A percentile compares a stretch with the other conserved stretches of the same genome.
Evolutionary conservation across 169 alveolate genomes (phyloP).

Genomic region (Plasmodium gallinaceum): DNA sequence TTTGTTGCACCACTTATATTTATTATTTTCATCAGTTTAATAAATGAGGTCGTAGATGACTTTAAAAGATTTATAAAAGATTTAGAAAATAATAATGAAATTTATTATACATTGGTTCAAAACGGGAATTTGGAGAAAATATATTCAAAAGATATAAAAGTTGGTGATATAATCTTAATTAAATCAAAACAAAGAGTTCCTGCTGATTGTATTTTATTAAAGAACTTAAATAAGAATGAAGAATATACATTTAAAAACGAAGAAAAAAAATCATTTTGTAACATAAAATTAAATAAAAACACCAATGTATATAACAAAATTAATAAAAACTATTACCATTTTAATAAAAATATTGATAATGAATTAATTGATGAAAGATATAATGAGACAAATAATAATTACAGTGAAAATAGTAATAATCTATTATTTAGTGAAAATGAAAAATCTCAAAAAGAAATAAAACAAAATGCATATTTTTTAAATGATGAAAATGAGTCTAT

Average conservation of each 20-base stretch:
- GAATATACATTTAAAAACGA: constrained; percentile 60
- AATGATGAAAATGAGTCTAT: not conserved
- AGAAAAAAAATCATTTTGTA: constrained; percentile 29
- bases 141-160: constrained; percentile 90
- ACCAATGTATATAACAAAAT: constrained; percentile 54
- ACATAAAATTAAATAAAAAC: constrained; percentile 26
- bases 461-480: not conserved
- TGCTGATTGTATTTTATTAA: constrained; percentile 95
- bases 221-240: constrained; percentile 87
- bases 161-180: constrained; percentile 94
- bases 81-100: constrained; percentile 87
- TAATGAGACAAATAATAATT: constrained; percentile 60
- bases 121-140: constrained; percentile 86
- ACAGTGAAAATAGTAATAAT: constrained; percentile 61
- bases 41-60: constrained; percentile 97
- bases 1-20: constrained; percentile 96
- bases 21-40: constrained; percentile 92
- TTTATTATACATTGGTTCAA: constrained; percentile 81
- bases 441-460: constrained; percentile 37
- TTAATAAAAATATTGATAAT: constrained; percentile 65
- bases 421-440: constrained; percentile 70
- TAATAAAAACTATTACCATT: constrained; percentile 55
- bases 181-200: constrained; percentile 95
- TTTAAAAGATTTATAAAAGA: constrained; percentile 88
- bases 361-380: constrained; percentile 56